These are phyloP conservation scores for Metarhizium humberi DNA, from an alignment of 2,329 filamentous ascomycete genomes.

Conservation along the genomic window DNA sequence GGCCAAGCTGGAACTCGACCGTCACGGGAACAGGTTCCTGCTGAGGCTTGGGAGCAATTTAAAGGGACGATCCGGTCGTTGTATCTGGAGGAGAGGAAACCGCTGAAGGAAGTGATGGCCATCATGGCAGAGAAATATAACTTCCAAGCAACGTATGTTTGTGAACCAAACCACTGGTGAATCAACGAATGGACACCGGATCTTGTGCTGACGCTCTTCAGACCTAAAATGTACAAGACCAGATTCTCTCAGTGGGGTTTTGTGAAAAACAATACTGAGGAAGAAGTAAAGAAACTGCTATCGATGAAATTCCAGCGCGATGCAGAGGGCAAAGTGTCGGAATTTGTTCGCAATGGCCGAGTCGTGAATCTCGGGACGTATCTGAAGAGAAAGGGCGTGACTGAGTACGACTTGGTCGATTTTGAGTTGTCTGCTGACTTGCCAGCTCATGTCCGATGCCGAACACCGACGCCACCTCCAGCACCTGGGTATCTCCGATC, in stretches of 20 bases:
- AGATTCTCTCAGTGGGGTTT: conserved; percentile 46
- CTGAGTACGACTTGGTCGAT: conserved; percentile 41
- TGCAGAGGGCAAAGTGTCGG: conserved; percentile 42
- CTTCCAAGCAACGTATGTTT: conserved; percentile 39
- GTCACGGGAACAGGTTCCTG: conserved; percentile 33
- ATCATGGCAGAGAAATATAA: conserved; percentile 39
- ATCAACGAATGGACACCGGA: not conserved
- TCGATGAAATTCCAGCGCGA: conserved; percentile 44
- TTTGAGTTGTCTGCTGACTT: conserved; percentile 33
- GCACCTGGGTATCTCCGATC: conserved; percentile 31
- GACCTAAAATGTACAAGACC: conserved; percentile 48
- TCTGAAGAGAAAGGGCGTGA: conserved; percentile 42
- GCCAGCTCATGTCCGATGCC: conserved; percentile 33
- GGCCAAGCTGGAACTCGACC: conserved; percentile 23
- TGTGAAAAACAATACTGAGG: conserved; percentile 45
- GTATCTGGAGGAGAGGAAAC: conserved; percentile 39
- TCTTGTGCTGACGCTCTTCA: conserved; percentile 16
- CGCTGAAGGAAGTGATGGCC: conserved; percentile 40
- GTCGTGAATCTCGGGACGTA: conserved; percentile 43
- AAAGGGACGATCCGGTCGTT: conserved; percentile 35
- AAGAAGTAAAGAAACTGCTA: conserved; percentile 40
- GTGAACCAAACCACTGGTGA: not conserved
- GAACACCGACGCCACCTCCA: conserved; percentile 34
- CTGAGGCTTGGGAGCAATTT: conserved; percentile 37
- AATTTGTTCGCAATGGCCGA: conserved; percentile 42